Percentiles rank a stretch among this genome's conserved stretches.
Conservation (phyloP, 352 stramenopile species). For the Globisporangium uncinulatum region DNA sequence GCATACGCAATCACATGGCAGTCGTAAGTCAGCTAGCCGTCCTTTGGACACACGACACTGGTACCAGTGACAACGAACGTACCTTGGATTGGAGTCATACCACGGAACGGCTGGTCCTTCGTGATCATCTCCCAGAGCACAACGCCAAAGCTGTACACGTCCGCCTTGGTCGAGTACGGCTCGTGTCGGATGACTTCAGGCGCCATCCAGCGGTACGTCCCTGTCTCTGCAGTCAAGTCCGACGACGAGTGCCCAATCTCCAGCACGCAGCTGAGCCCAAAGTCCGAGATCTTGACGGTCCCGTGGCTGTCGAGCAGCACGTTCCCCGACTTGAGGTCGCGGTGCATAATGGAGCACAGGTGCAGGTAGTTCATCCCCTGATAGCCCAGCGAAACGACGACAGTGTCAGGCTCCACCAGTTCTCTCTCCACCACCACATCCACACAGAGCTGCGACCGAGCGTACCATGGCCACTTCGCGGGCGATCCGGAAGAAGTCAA, state of each 20-base stretch:
- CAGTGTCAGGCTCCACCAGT: neutral
- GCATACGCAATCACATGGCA: constrained; percentile 2
- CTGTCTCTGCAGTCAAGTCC: constrained; percentile 82
- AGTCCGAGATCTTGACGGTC: constrained; percentile 87
- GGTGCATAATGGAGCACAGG: constrained; percentile 92
- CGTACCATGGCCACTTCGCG: constrained; percentile 76
- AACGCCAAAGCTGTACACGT: constrained; percentile 94
- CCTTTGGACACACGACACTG: neutral
- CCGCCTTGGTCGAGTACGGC: constrained; percentile 92
- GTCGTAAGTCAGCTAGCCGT: neutral
- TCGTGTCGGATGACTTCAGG: constrained; percentile 92
- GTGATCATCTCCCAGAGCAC: constrained; percentile 84
- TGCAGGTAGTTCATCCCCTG: constrained; percentile 94
- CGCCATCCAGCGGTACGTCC: constrained; percentile 94
- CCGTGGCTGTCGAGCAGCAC: constrained; percentile 81
- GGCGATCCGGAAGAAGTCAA: constrained; percentile 80
- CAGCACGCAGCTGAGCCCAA: constrained; percentile 81
- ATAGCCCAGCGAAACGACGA: neutral
- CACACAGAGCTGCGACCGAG: neutral
- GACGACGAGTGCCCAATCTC: constrained; percentile 63
- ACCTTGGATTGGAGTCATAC: constrained; percentile 82
- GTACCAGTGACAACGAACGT: constrained; percentile 5
- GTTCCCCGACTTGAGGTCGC: constrained; percentile 96
- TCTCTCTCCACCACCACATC: neutral
- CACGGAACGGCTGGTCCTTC: constrained; percentile 81